Conservation (phyloP, 306 rosid genomes). For the Abrus pulchellus region DNA sequence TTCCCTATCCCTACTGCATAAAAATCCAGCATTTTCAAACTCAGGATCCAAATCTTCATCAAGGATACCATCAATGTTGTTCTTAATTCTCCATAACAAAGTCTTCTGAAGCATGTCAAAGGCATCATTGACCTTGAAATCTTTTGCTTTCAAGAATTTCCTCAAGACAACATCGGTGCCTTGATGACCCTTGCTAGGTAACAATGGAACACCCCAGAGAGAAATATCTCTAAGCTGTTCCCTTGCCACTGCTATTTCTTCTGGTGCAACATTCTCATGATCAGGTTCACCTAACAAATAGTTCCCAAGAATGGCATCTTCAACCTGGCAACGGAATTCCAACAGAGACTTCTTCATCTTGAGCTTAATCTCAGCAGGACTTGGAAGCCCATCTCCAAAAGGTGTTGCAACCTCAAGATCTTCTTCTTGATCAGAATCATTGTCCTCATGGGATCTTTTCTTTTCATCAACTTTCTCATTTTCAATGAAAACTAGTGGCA, state of each 20-base stretch:
- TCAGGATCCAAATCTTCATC: conserved; percentile 55
- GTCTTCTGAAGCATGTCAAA: conserved; percentile 76
- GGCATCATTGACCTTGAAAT: conserved; percentile 68
- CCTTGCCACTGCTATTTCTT: conserved; percentile 24
- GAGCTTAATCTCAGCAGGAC: conserved; percentile 50
- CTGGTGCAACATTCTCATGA: not conserved
- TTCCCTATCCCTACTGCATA: conserved; percentile 61
- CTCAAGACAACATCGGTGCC: conserved; percentile 70
- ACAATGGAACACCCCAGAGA: conserved; percentile 86
- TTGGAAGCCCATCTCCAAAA: conserved; percentile 1
- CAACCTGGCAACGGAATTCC: conserved; percentile 73
- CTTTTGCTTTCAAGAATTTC: conserved; percentile 81
- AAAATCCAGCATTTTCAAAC: conserved; percentile 46
- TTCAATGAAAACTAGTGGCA: conserved; percentile 17
- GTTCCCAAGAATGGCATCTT: conserved; percentile 76
- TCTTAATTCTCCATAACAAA: conserved; percentile 67
- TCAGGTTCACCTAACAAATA: conserved; percentile 58
- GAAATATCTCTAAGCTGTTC: conserved; percentile 56
- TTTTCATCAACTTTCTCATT: not conserved
- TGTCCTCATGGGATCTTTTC: conserved; percentile 7
- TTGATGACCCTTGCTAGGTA: conserved; percentile 82
- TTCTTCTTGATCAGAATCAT: conserved; percentile 47
- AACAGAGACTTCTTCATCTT: conserved; percentile 63
- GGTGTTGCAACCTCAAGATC: not conserved
- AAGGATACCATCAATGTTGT: conserved; percentile 35